A percentile compares a stretch with the other conserved stretches of the same genome.
Evolutionary conservation across 192 early-diverging fungal species (phyloP).

Genomic region (Backusella psychrophila): DNA sequence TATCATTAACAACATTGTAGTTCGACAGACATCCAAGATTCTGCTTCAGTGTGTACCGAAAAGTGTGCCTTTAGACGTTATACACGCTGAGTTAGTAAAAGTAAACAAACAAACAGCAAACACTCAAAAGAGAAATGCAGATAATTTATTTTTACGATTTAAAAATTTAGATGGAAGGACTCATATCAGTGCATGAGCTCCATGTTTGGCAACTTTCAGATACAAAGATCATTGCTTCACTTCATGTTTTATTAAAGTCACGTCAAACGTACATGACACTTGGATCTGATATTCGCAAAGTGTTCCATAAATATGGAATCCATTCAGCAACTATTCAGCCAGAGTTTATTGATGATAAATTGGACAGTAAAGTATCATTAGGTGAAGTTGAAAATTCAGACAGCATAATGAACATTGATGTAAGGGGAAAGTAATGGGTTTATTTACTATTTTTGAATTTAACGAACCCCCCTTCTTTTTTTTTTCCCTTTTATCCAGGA

Average conservation of each 20-base stretch:
- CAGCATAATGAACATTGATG: neutral
- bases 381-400: neutral
- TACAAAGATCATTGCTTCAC: conserved; percentile 75
- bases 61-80: conserved; percentile 58
- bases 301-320: conserved; percentile 77
- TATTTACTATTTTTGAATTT: neutral
- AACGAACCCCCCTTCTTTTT: neutral
- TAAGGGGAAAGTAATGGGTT: neutral
- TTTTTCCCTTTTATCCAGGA: neutral
- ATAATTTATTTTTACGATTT: neutral
- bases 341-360: conserved; percentile 63
- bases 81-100: conserved; percentile 58
- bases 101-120: conserved; percentile 23
- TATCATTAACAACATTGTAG: conserved; percentile 17
- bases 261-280: conserved; percentile 69
- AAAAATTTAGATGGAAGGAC: conserved; percentile 47
- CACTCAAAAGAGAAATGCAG: neutral
- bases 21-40: conserved; percentile 67
- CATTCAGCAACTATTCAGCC: conserved; percentile 92
- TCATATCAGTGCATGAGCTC: conserved; percentile 83
- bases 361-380: neutral
- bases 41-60: conserved; percentile 80
- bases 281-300: conserved; percentile 64
- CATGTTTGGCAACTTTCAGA: conserved; percentile 93
- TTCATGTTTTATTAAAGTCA: conserved; percentile 72